Evolutionary conservation across 129 eudicot genomes (phyloP).

Genomic region (Flaveria trinervia): DNA sequence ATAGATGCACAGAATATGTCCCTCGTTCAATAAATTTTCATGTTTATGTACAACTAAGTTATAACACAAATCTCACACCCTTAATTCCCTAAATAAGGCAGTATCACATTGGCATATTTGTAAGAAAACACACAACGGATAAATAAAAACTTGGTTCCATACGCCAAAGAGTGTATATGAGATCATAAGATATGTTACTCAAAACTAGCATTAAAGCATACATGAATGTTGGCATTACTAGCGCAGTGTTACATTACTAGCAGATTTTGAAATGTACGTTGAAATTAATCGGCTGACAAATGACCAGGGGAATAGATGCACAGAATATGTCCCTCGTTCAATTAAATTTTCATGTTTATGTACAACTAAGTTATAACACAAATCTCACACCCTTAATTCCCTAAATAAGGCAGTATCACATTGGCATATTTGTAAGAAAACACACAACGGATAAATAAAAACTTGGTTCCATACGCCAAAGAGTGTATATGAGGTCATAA

Average conservation of each 20-base stretch:
- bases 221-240: too few species aligned
- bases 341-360: not conserved
- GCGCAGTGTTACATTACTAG: too few species aligned
- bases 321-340: not conserved
- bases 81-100: not conserved
- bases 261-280: too few species aligned
- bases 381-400: not conserved
- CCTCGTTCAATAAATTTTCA: not conserved
- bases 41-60: not conserved
- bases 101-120: not conserved
- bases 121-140: not conserved
- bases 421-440: not conserved
- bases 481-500: not conserved
- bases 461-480: not conserved
- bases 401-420: not conserved
- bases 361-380: not conserved
- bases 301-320: too few species aligned
- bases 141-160: not conserved
- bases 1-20: not conserved
- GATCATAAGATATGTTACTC: not conserved
- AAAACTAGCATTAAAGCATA: not conserved
- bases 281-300: too few species aligned
- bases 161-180: not conserved
- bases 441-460: not conserved
- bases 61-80: not conserved